phyloP scores from a whole-genome alignment of 2,329 filamentous ascomycete genomes.

The Biscogniauxia sp. region DNA sequence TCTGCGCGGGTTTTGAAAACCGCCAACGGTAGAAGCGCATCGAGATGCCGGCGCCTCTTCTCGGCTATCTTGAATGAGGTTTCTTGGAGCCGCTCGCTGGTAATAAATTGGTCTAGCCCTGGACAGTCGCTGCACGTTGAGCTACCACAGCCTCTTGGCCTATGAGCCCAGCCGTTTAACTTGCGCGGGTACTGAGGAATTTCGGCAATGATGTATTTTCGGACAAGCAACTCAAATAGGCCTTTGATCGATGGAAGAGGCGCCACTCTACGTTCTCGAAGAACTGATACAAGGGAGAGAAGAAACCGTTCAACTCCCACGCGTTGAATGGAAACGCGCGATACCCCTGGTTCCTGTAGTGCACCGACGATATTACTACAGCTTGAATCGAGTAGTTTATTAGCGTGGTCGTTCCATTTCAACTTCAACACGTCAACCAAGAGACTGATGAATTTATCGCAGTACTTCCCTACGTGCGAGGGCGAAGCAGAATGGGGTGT shows the following conservation, averaged over 20 bases:
- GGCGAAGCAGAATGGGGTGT: neutral
- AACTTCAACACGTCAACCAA: neutral
- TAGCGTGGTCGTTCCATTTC: neutral
- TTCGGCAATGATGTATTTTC: conserved; percentile 1
- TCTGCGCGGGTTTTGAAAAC: neutral
- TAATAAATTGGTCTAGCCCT: neutral
- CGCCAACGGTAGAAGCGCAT: neutral
- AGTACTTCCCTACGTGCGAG: neutral
- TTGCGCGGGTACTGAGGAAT: conserved; percentile 3
- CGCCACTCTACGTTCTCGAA: conserved; percentile 3
- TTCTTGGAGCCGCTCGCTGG: neutral
- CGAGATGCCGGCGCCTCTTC: neutral
- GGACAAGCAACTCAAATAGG: conserved; percentile 9
- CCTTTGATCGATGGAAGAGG: neutral
- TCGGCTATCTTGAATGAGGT: neutral
- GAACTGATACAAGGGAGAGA: neutral
- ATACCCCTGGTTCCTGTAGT: neutral
- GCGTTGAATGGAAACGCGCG: neutral
- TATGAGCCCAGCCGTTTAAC: conserved; percentile 6
- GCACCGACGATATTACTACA: conserved; percentile 3
- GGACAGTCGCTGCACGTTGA: conserved; percentile 3
- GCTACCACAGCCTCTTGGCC: neutral
- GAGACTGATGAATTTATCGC: neutral
- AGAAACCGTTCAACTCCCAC: conserved; percentile 1
- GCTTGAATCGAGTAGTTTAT: conserved; percentile 4